Percentiles rank a stretch among this genome's conserved stretches.
Evolutionary conservation across 2,329 filamentous ascomycete species (phyloP).

Genomic region (Scytalidium sp.): DNA sequence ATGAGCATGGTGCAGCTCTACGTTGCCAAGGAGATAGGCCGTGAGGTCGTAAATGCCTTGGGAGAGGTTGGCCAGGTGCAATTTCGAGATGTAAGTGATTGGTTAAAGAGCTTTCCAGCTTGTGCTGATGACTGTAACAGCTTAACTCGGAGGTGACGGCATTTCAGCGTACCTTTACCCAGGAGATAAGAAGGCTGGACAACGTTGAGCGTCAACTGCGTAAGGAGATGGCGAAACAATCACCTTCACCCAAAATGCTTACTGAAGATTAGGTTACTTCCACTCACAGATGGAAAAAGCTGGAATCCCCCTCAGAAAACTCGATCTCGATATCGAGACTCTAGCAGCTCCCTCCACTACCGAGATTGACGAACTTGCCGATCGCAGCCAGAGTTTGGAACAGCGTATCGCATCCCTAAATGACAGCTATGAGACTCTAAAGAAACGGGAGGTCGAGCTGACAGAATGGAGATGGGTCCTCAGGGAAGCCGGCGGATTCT

Average conservation of each 20-base stretch:
- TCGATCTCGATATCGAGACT: slow-evolving; percentile 85
- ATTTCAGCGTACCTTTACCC: slow-evolving; percentile 96
- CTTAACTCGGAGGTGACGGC: slow-evolving; percentile 90
- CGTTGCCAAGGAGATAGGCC: slow-evolving; percentile 97
- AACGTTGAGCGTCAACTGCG: slow-evolving; percentile 97
- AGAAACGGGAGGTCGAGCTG: slow-evolving; percentile 94
- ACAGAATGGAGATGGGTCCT: slow-evolving; percentile 99
- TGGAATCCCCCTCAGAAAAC: slow-evolving; percentile 78
- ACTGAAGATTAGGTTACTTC: slow-evolving; percentile 70
- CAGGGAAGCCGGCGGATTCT: slow-evolving; percentile 94
- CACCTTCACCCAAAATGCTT: slow-evolving; percentile 10
- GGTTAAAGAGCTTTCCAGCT: background rate
- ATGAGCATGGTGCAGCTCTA: slow-evolving; percentile 99
- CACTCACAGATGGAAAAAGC: slow-evolving; percentile 94
- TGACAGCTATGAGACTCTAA: slow-evolving; percentile 97
- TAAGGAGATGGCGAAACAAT: slow-evolving; percentile 50
- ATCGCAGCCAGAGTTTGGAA: slow-evolving; percentile 89
- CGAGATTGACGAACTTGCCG: slow-evolving; percentile 93
- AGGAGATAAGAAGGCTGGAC: slow-evolving; percentile 94
- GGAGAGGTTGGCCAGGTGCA: slow-evolving; percentile 96
- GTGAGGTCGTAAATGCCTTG: slow-evolving; percentile 93
- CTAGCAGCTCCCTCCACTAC: slow-evolving; percentile 85
- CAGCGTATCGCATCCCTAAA: slow-evolving; percentile 88
- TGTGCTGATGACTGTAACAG: slow-evolving; percentile 43
- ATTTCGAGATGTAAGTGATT: slow-evolving; percentile 78